Base-by-base conservation (phyloP, 805 yeast genomes). In the Suhomyces pyralidae region DNA sequence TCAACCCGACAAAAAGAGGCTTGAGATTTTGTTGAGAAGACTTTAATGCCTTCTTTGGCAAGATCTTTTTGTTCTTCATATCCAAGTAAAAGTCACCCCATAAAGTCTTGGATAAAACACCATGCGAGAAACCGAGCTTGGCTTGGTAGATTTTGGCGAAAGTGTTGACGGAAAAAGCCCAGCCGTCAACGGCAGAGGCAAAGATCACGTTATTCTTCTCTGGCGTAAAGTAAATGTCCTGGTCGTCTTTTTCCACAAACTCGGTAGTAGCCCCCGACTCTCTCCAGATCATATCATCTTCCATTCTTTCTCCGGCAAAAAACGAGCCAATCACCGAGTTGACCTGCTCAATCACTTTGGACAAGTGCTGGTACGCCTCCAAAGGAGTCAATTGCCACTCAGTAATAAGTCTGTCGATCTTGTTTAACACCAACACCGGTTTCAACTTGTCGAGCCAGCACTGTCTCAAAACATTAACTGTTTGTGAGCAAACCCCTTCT, bases 401-500 rank as follows among this genome's bases (percentile, higher is more conserved):
- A 0, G 82, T 74, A 44, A 92, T 81, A 54, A 94, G 74, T 57
- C 98, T 78, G 68, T 94, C 99, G 52, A 94, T 84, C 68, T 94
- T 94, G 70, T 94, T 94, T 60, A 94, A 71, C 15, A 94, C 97
- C 51, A 94, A 76, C 15, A 94, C 73, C 1, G 98, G 97, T 63
- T 86, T 88, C 60, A 94, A 72, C 59, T 89, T 86, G 65, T 94
- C 99, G 4, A 87, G 82, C 97, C 98, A 94, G 48, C 96, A 89
- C 68, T 94, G 98, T 64, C 98, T 81, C 56, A 93, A 74, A 1
- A 94, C 99, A 15, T 94, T 92, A 9, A 94, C 88, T 0, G 99
- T 94, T 66, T 94, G 99, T 0, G 98, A 92, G 63, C 97, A 92
- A 0, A 94, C 98, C 24, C 99, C 99, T 71, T 94, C 99, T 2